A percentile compares a stretch with the other conserved stretches of the same genome.
Evolutionary conservation across 805 yeast genomes (phyloP).

Genomic region (Danielia oregonensis): DNA sequence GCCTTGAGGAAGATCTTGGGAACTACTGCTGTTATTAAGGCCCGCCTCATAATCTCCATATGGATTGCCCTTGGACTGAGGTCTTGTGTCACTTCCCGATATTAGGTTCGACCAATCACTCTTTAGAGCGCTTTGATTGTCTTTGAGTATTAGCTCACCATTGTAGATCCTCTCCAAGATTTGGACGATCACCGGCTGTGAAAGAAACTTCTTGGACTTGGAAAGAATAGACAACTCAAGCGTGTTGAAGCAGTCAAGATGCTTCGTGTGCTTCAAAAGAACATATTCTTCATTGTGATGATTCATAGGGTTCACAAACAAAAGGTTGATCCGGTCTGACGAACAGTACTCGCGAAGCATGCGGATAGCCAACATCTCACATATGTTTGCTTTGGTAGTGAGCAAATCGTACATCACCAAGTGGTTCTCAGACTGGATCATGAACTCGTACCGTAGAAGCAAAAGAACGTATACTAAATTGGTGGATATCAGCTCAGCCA

Average conservation of each 20-base stretch:
- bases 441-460: constrained; percentile 34
- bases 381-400: constrained; percentile 45
- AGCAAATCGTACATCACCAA: constrained; percentile 34
- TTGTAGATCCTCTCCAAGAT: constrained; percentile 48
- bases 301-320: constrained; percentile 45
- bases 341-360: constrained; percentile 45
- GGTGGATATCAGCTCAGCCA: constrained; percentile 14
- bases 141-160: constrained; percentile 44
- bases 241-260: constrained; percentile 35
- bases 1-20: constrained; percentile 3
- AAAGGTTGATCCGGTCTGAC: constrained; percentile 40
- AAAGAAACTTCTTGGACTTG: constrained; percentile 48
- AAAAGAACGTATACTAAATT: constrained; percentile 30
- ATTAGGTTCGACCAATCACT: constrained; percentile 16
- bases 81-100: not conserved
- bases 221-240: constrained; percentile 50
- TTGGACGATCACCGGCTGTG: constrained; percentile 49
- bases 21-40: not conserved
- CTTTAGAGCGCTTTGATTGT: constrained; percentile 19
- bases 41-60: constrained; percentile 1
- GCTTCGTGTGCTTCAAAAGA: constrained; percentile 16
- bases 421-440: constrained; percentile 37
- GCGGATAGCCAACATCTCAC: constrained; percentile 51
- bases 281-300: constrained; percentile 12
- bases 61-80: not conserved